phyloP scores from a whole-genome alignment of 371 early-diverging fungal species.

The Apophysomyces sp. region DNA sequence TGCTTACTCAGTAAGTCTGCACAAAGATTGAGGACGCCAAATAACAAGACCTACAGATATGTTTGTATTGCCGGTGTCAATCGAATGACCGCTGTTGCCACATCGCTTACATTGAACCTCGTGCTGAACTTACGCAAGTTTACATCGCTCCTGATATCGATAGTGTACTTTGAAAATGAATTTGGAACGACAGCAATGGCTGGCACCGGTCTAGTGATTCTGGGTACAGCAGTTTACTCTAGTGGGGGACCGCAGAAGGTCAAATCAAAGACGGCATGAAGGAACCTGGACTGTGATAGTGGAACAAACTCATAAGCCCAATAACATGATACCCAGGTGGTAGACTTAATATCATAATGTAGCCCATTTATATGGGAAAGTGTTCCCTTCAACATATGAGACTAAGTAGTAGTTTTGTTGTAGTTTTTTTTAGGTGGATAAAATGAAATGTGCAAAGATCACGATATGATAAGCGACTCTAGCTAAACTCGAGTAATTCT shows the following conservation, averaged over 20 bases:
- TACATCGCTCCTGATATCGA: slow-evolving; percentile 75
- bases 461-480: too few relatives aligned
- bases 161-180: slow-evolving; percentile 80
- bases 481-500: too few relatives aligned
- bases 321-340: not conserved
- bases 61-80: slow-evolving; percentile 90
- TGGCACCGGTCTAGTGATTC: slow-evolving; percentile 73
- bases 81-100: slow-evolving; percentile 71
- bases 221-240: slow-evolving; percentile 79
- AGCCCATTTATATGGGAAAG: too few relatives aligned
- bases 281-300: too few relatives aligned
- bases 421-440: too few relatives aligned
- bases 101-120: slow-evolving; percentile 83
- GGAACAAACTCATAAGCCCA: not conserved
- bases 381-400: too few relatives aligned
- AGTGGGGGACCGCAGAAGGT: not conserved
- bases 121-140: slow-evolving; percentile 87
- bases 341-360: too few relatives aligned
- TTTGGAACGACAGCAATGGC: slow-evolving; percentile 64
- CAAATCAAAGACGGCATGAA: not conserved
- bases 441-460: too few relatives aligned
- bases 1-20: slow-evolving; percentile 77
- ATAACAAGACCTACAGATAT: slow-evolving; percentile 35
- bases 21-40: not conserved
- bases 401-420: too few relatives aligned